Conservation (phyloP, 2,329 filamentous ascomycete species). For the Talaromyces sp. region DNA sequence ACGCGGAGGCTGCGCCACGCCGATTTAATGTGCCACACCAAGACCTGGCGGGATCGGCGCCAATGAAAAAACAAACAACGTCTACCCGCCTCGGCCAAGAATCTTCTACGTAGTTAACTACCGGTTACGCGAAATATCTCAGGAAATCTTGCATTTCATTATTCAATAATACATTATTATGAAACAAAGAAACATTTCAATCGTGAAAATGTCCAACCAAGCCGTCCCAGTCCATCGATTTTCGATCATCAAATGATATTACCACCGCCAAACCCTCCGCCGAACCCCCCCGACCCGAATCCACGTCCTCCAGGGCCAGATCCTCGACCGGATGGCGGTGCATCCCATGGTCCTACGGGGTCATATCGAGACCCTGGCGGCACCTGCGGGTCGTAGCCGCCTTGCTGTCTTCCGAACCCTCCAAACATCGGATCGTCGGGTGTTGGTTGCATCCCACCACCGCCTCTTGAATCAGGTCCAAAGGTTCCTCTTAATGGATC, state of each 20-base stretch:
- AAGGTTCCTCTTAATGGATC: conserved; percentile 71
- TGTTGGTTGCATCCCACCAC: conserved; percentile 89
- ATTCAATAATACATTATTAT: conserved; percentile 4
- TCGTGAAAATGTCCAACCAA: not conserved
- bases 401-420: conserved; percentile 43
- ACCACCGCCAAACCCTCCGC: conserved; percentile 44
- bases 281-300: conserved; percentile 27
- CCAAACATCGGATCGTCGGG: conserved; percentile 86
- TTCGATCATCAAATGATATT: conserved; percentile 34
- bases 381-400: conserved; percentile 62
- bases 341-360: conserved; percentile 68
- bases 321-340: conserved; percentile 45
- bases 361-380: conserved; percentile 92
- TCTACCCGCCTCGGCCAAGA: not conserved
- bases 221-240: not conserved
- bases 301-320: conserved; percentile 45
- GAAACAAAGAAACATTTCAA: not conserved
- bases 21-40: not conserved
- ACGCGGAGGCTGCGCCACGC: conserved; percentile 12
- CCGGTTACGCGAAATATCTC: not conserved
- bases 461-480: conserved; percentile 56
- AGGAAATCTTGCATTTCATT: conserved; percentile 41
- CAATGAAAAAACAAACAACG: not conserved
- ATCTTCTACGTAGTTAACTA: not conserved
- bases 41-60: not conserved